A percentile compares a stretch with the other conserved stretches of the same genome.
These are phyloP conservation scores for Tolypocladium tundrense DNA, from an alignment of 2,329 filamentous ascomycete genomes.

Conservation along the genomic window DNA sequence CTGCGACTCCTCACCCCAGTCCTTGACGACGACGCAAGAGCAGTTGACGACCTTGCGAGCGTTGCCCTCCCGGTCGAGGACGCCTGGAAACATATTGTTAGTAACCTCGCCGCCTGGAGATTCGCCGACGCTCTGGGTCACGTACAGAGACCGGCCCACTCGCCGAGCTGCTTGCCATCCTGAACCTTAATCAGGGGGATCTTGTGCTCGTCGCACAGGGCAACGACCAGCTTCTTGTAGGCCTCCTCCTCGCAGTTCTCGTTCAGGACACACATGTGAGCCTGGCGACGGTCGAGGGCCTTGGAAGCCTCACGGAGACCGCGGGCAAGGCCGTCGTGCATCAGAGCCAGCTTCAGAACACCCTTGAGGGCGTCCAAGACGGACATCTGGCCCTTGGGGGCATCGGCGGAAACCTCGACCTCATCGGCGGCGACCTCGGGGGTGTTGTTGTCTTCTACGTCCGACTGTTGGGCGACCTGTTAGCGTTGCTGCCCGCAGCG, in stretches of 20 bases:
- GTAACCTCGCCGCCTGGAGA: conserved; percentile 7
- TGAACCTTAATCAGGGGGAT: conserved; percentile 99
- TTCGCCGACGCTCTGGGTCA: conserved; percentile 18
- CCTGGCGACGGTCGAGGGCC: conserved; percentile 95
- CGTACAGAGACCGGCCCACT: conserved; percentile 99
- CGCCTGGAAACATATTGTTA: conserved; percentile 49
- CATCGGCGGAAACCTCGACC: conserved; percentile 93
- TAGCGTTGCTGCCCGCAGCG: conserved; percentile 2
- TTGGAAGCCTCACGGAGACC: conserved; percentile 98
- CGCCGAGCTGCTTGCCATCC: conserved; percentile 98
- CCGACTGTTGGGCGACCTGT: conserved; percentile 55
- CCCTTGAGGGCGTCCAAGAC: conserved; percentile 98
- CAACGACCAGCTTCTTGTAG: conserved; percentile 99
- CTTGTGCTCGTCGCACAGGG: conserved; percentile 98
- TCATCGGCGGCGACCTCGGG: conserved; percentile 72
- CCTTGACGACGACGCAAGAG: conserved; percentile 99
- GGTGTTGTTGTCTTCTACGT: conserved; percentile 98
- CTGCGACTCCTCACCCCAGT: conserved; percentile 99
- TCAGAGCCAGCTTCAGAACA: conserved; percentile 94
- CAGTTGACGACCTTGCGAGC: conserved; percentile 99
- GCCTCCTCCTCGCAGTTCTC: conserved; percentile 99
- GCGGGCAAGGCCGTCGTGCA: conserved; percentile 98
- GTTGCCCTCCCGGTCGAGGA: conserved; percentile 98
- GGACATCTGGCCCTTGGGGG: conserved; percentile 89
- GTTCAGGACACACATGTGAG: conserved; percentile 99